These are phyloP conservation scores for Cladosporium sp. DNA, from an alignment of 2,329 filamentous ascomycete species.

Conservation along the genomic window DNA sequence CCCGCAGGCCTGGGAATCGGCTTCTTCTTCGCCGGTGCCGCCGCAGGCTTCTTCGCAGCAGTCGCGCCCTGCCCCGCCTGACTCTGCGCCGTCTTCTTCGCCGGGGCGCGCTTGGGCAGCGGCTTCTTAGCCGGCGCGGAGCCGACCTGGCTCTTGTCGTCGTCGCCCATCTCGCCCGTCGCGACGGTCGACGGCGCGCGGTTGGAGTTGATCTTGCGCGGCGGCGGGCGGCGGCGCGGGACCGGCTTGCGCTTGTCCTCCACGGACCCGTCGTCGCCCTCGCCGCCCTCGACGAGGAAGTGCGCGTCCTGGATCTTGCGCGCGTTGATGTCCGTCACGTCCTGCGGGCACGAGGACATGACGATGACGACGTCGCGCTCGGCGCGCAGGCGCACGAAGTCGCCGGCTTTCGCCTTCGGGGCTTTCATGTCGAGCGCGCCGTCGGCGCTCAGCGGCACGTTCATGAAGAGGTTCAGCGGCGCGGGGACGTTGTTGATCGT, in stretches of 20 bases:
- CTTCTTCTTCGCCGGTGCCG: slow-evolving; percentile 14
- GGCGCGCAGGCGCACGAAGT: slow-evolving; percentile 40
- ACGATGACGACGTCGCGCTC: slow-evolving; percentile 41
- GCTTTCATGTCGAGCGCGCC: slow-evolving; percentile 37
- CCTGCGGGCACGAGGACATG: slow-evolving; percentile 44
- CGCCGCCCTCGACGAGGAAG: slow-evolving; percentile 34
- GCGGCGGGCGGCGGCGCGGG: slow-evolving; percentile 18
- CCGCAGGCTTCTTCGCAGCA: slow-evolving; percentile 15
- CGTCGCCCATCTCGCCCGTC: slow-evolving; percentile 13
- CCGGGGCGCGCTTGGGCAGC: slow-evolving; percentile 8
- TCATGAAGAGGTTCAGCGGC: slow-evolving; percentile 45
- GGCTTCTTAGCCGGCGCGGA: slow-evolving; percentile 12
- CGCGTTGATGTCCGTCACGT: slow-evolving; percentile 38
- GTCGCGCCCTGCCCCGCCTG: slow-evolving; percentile 11
- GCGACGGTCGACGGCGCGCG: slow-evolving; percentile 13
- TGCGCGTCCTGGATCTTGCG: slow-evolving; percentile 39
- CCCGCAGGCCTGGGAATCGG: slow-evolving; percentile 16
- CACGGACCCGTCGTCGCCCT: slow-evolving; percentile 21
- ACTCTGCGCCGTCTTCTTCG: slow-evolving; percentile 3
- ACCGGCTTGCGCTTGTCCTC: slow-evolving; percentile 17
- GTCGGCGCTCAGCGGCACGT: slow-evolving; percentile 38
- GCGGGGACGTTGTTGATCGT: slow-evolving; percentile 43
- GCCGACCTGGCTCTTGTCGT: slow-evolving; percentile 11
- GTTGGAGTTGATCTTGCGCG: slow-evolving; percentile 16
- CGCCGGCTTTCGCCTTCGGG: slow-evolving; percentile 35